phyloP scores from a whole-genome alignment of 805 yeast species.

The Yamadazyma phyllophila region DNA sequence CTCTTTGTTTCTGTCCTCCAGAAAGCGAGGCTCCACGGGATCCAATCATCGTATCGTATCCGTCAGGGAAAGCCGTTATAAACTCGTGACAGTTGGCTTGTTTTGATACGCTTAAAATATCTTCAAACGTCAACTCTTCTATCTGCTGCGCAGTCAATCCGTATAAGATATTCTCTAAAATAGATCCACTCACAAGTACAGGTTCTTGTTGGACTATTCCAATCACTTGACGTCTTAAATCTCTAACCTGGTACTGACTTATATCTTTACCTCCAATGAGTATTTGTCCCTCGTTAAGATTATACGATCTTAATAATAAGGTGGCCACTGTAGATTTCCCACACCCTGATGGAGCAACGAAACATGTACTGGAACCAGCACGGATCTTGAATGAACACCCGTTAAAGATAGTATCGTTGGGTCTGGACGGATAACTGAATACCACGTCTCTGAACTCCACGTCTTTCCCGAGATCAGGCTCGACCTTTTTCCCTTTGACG shows the following conservation, averaged over 20 bases:
- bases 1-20: conserved; percentile 77
- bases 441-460: conserved; percentile 39
- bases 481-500: conserved; percentile 25
- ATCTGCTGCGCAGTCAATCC: conserved; percentile 44
- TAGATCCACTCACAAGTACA: conserved; percentile 52
- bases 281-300: conserved; percentile 47
- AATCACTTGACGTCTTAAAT: conserved; percentile 47
- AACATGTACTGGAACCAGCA: conserved; percentile 38
- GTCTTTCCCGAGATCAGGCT: conserved; percentile 21
- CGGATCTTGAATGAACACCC: conserved; percentile 37
- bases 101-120: conserved; percentile 41
- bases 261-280: conserved; percentile 53
- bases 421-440: conserved; percentile 43
- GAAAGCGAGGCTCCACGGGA: conserved; percentile 57
- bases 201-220: conserved; percentile 67
- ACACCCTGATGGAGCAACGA: conserved; percentile 59
- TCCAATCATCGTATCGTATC: conserved; percentile 57
- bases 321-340: conserved; percentile 62
- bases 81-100: conserved; percentile 62
- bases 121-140: conserved; percentile 36
- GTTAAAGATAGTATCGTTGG: conserved; percentile 33
- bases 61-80: conserved; percentile 54
- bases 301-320: conserved; percentile 51
- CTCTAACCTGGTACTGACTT: conserved; percentile 45
- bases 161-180: conserved; percentile 54